These are phyloP conservation scores for Phytophthora boehmeriae DNA, from an alignment of 352 stramenopile genomes.

Conservation along the genomic window DNA sequence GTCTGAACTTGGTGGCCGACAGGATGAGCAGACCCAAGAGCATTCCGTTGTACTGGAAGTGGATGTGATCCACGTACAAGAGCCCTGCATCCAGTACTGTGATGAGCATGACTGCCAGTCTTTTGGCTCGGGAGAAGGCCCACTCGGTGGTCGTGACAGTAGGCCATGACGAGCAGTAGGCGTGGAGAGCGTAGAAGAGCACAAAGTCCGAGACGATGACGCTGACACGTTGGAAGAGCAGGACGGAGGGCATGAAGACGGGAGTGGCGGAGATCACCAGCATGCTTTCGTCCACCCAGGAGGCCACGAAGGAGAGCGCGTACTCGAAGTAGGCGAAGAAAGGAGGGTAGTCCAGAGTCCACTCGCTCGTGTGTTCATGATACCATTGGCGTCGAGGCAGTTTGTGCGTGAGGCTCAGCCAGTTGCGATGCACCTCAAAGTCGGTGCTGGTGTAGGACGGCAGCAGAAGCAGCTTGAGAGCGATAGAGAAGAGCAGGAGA, in stretches of 20 bases:
- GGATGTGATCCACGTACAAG: slow-evolving; percentile 97
- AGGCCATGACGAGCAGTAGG: slow-evolving; percentile 84
- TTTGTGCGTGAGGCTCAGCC: slow-evolving; percentile 95
- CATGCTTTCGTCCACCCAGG: slow-evolving; percentile 64
- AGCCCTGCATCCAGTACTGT: slow-evolving; percentile 94
- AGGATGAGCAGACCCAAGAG: slow-evolving; percentile 94
- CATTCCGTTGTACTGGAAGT: slow-evolving; percentile 99
- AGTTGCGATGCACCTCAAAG: slow-evolving; percentile 99
- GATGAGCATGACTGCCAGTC: slow-evolving; percentile 79
- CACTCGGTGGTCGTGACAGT: slow-evolving; percentile 75
- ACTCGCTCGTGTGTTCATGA: slow-evolving; percentile 94
- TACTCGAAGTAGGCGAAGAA: slow-evolving; percentile 98
- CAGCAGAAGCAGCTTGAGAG: slow-evolving; percentile 90
- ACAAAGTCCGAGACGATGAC: slow-evolving; percentile 92
- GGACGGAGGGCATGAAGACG: slow-evolving; percentile 57
- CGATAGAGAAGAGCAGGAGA: slow-evolving; percentile 56
- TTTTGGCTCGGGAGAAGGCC: slow-evolving; percentile 65
- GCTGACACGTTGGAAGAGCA: slow-evolving; percentile 94
- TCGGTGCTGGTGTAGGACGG: slow-evolving; percentile 96
- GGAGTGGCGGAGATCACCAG: slow-evolving; percentile 64
- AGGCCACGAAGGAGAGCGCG: slow-evolving; percentile 70
- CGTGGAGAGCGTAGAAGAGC: slow-evolving; percentile 84
- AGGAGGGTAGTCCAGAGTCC: slow-evolving; percentile 99
- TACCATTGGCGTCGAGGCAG: slow-evolving; percentile 94
- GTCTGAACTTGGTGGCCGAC: slow-evolving; percentile 83